Evolutionary conservation across 495 filamentous ascomycete genomes (phyloP).

Genomic region (Trichoderma orchidacearum): DNA sequence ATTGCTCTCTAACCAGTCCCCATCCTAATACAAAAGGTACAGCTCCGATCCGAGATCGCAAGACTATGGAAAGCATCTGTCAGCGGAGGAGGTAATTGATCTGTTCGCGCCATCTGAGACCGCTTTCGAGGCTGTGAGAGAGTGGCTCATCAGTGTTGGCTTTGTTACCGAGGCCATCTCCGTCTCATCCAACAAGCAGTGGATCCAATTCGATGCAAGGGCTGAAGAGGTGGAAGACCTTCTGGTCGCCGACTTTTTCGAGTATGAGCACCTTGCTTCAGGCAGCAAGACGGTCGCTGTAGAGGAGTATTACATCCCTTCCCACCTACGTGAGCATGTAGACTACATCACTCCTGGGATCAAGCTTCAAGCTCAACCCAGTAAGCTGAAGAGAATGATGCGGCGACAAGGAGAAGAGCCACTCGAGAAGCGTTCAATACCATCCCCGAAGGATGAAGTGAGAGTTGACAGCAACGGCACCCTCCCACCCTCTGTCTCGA

Average conservation of each 20-base stretch:
- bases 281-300: constrained; percentile 16
- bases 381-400: neutral
- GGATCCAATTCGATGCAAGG: constrained; percentile 41
- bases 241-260: constrained; percentile 39
- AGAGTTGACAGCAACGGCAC: no score
- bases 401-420: neutral
- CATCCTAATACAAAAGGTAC: neutral
- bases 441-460: no score
- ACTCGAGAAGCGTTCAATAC: no score
- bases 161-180: constrained; percentile 17
- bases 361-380: constrained; percentile 14
- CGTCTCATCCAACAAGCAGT: constrained; percentile 16
- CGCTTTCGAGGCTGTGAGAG: constrained; percentile 21
- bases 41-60: constrained; percentile 31
- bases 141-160: constrained; percentile 34
- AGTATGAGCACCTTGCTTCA: constrained; percentile 30
- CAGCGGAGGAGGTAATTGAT: constrained; percentile 28
- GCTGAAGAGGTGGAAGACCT: constrained; percentile 38
- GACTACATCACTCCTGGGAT: constrained; percentile 47
- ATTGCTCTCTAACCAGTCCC: neutral
- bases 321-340: constrained; percentile 35
- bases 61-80: constrained; percentile 39
- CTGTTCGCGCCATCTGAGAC: constrained; percentile 29
- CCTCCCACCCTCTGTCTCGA: no score
- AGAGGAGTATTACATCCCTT: constrained; percentile 39